Base-by-base conservation (phyloP, 2,329 filamentous ascomycete species). In the Didymella glomerata region DNA sequence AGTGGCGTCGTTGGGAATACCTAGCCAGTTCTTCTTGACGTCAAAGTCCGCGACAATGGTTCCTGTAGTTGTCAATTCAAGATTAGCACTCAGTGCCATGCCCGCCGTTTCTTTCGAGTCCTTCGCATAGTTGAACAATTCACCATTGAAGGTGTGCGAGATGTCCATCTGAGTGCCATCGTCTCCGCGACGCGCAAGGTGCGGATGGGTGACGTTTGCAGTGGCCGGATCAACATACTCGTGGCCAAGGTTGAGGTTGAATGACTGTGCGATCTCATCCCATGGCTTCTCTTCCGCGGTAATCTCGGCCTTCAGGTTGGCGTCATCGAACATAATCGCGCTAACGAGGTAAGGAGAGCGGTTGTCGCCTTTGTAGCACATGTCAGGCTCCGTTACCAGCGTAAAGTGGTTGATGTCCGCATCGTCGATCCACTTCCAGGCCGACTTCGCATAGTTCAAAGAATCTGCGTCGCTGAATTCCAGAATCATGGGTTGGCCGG, bases 381-480 rank as follows among this genome's bases (percentile, higher is more conserved):
- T 67, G 42, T 69, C 49, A 20, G 64, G 60, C 20, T 67, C 63
- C 4, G 68, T 69, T 41, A 70, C 66, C 14, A 70, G 57, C 16
- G 61, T 63, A 44, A 70, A 70, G 25, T 65, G 63, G 48, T 68
- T 68, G 46, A 63, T 53, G 28, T 67, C 65, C 16, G 65, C 57
- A 16, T 66, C 59, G 44, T 70, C 64, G 18, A 68, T 61, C 66
- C 66, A 69, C 36, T 68, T 61, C 68, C 68, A 70, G 8, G 62
- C 57, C n/a, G 58, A 57, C 46, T 63, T 61, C 5, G 66, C 66
- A 46, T 64, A 65, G 0, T 58, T 47, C 40, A 63, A 58, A 8
- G 62, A 60, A 0, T 56, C 57, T 7, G 54, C 18, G 53, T 68
- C 65, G 24, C 36, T 48, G 46, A 70, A 70, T 30, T 64, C 61